Conservation (phyloP, 176 grass and related monocot genomes). For the Themeda triandra region DNA sequence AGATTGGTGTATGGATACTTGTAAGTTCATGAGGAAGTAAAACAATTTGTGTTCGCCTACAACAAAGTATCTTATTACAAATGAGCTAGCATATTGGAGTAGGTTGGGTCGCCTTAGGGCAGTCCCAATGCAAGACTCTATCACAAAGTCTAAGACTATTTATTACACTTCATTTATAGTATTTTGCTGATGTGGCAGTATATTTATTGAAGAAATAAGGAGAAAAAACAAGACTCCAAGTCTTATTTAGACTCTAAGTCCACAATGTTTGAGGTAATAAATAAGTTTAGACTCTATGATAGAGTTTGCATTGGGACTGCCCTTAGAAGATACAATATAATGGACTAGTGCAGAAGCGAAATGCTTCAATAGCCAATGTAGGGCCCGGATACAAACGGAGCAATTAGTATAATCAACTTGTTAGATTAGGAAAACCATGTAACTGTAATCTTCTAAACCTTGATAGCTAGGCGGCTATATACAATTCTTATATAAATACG, state of each 20-base stretch:
- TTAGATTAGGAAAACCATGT: slow-evolving; percentile 13
- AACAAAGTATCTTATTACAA: background rate
- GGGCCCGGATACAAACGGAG: background rate
- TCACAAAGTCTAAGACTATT: too few species aligned
- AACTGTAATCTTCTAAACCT: background rate
- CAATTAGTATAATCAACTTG: background rate
- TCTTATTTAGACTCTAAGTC: too few species aligned
- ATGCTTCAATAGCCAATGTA: slow-evolving; percentile 16
- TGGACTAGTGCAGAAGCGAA: background rate
- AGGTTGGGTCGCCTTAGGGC: background rate
- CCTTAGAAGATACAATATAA: background rate
- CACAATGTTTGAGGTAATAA: too few species aligned
- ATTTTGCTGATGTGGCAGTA: too few species aligned
- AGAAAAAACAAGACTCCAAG: too few species aligned
- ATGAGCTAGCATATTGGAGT: background rate
- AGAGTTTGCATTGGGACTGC: too few species aligned
- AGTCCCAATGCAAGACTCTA: too few species aligned
- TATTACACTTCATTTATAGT: too few species aligned
- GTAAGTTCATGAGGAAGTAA: background rate
- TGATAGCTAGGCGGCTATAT: slow-evolving; percentile 26
- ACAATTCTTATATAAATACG: background rate
- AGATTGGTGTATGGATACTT: too few species aligned
- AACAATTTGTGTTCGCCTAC: background rate
- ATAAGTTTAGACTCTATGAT: too few species aligned
- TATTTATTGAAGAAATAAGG: too few species aligned